These are phyloP conservation scores for Phellopilus nigrolimitatus DNA, from an alignment of 1,284 basidiomycete species.

Conservation along the genomic window DNA sequence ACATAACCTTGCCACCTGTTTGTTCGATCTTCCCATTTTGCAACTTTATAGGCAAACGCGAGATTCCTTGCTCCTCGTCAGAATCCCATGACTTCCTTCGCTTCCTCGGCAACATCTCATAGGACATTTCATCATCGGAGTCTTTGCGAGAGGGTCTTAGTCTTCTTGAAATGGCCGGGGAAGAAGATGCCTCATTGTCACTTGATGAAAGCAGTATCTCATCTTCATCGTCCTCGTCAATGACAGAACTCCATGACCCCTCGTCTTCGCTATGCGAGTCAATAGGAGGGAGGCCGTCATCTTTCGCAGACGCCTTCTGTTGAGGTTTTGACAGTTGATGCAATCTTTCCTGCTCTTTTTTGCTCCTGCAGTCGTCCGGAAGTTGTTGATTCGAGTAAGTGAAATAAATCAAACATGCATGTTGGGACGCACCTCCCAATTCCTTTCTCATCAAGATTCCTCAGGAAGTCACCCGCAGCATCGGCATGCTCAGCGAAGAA, in stretches of 20 bases:
- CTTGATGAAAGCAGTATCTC: conserved; percentile 20
- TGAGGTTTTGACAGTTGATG: conserved; percentile 59
- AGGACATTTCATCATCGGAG: conserved; percentile 58
- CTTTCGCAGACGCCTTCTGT: conserved; percentile 36
- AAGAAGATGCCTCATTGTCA: conserved; percentile 23
- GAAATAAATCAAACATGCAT: conserved; percentile 12
- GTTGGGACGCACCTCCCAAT: conserved; percentile 58
- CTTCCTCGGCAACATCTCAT: conserved; percentile 58
- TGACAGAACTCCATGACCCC: conserved; percentile 27
- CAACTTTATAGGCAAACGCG: conserved; percentile 82
- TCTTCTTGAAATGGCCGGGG: conserved; percentile 22
- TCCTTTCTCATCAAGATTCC: conserved; percentile 58
- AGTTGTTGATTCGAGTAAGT: too few relatives aligned
- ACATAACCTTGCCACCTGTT: conserved; percentile 33
- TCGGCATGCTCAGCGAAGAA: conserved; percentile 56
- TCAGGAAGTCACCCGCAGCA: conserved; percentile 50
- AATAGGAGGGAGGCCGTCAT: conserved; percentile 23
- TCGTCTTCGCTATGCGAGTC: conserved; percentile 29
- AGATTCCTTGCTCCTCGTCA: conserved; percentile 48
- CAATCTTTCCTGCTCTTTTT: conserved; percentile 65
- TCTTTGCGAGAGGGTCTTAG: conserved; percentile 30
- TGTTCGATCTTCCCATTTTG: conserved; percentile 70
- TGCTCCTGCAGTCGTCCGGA: conserved; percentile 63
- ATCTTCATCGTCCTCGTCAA: conserved; percentile 27
- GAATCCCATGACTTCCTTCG: conserved; percentile 41